Evolutionary conservation across 164 flowering plant species (phyloP), one percentile per base, ranked within the genome.

Genomic region (Macadamia integrifolia): DNA sequence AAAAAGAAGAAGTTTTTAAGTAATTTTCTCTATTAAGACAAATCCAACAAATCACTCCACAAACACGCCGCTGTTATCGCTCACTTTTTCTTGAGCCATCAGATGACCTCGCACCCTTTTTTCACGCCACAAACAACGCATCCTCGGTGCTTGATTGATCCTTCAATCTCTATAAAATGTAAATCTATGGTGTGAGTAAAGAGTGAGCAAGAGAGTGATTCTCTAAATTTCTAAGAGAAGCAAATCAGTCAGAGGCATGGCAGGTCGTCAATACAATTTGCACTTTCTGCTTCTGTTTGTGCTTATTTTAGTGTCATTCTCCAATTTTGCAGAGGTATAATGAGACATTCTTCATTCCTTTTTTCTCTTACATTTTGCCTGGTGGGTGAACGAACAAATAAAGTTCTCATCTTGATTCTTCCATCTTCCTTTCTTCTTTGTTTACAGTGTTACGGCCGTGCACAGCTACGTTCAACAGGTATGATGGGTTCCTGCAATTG

Each of bases 321-420:
- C 76, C 23, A 35, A 23, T 66, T 52, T 72, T n/a, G 73, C 71
- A 58, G 77, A 80, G 83, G 83, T 68, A 49, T 14, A 58, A 3
- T n/a, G 14, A 9, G 12, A 59, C 28, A 2, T 2, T 35, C 40
- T 35, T 35, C 61, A 28, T 58, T 30, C 11, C 23, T 23, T 3
- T 18, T 28, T 6, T 18, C 60, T 58, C 23, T 23, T 23, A 23
- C 23, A 23, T 23, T 35, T 35, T 35, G 40, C 40, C 5, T 35
- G 5, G 53, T 49, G 11, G 53, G 53, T 49, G 53, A 49, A 49
- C 53, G 53, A 49, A 49, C 53, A 10, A 49, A 14, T 8, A 10
- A 23, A 10, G 53, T 49, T 49, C 14, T 49, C 11, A 49, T 10
- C 15, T 49, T 35, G 3, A 5, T 49, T 49, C 53, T 49, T 14